These are phyloP conservation scores for Hymenoscyphus linearis DNA, from an alignment of 2,329 filamentous ascomycete genomes.

Conservation along the genomic window DNA sequence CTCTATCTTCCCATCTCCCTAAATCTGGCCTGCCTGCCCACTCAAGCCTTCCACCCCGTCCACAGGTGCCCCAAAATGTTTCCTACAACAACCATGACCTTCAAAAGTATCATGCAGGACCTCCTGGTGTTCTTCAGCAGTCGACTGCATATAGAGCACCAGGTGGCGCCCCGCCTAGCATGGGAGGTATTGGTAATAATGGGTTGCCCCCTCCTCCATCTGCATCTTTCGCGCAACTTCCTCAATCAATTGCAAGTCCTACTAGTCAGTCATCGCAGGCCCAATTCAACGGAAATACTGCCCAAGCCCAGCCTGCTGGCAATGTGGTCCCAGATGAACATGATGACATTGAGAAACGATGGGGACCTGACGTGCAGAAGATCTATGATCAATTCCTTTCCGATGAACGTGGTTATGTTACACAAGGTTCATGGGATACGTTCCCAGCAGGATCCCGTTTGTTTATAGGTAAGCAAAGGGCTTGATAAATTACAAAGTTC, in stretches of 20 bases:
- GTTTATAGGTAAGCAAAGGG: conserved; percentile 63
- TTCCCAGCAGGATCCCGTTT: conserved; percentile 73
- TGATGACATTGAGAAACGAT: conserved; percentile 31
- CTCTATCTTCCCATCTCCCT: conserved; percentile 20
- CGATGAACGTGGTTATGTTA: conserved; percentile 70
- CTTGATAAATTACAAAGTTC: background rate
- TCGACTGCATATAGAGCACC: conserved; percentile 26
- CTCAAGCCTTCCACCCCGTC: conserved; percentile 34
- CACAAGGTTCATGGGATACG: conserved; percentile 74
- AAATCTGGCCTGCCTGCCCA: conserved; percentile 29
- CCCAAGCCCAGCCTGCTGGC: conserved; percentile 16
- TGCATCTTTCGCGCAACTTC: conserved; percentile 27
- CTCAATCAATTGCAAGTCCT: conserved; percentile 19
- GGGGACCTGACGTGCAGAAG: conserved; percentile 51
- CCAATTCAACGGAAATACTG: conserved; percentile 17
- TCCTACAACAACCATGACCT: conserved; percentile 27
- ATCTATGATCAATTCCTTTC: conserved; percentile 68
- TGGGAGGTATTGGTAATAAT: conserved; percentile 29
- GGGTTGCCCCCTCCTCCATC: conserved; percentile 32
- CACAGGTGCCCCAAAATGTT: conserved; percentile 28
- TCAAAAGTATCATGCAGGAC: conserved; percentile 30
- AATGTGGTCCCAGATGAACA: conserved; percentile 23
- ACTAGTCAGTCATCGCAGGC: conserved; percentile 21
- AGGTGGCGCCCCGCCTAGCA: conserved; percentile 25
- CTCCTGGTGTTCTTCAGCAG: conserved; percentile 23